These are phyloP conservation scores for Hemileia vastatrix DNA, from an alignment of 1,284 basidiomycete genomes.

Conservation along the genomic window DNA sequence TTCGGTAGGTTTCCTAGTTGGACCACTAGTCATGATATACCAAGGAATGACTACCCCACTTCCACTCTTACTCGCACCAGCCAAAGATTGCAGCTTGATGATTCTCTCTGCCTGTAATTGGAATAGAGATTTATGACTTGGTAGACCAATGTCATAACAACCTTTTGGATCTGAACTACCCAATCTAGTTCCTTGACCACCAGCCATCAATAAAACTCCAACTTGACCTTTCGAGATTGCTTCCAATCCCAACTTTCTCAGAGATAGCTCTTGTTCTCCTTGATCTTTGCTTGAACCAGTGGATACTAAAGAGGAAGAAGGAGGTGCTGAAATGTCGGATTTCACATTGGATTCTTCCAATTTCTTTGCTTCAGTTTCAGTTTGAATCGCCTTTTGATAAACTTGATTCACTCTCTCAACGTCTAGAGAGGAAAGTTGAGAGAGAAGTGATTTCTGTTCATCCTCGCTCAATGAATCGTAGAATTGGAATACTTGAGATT, in stretches of 20 bases:
- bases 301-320: background rate
- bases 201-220: constrained; percentile 89
- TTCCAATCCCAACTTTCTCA: constrained; percentile 63
- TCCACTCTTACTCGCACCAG: constrained; percentile 41
- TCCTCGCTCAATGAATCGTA: constrained; percentile 61
- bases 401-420: constrained; percentile 83
- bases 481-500: constrained; percentile 79
- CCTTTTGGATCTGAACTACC: constrained; percentile 92
- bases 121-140: constrained; percentile 85
- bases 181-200: constrained; percentile 88
- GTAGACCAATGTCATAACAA: constrained; percentile 91
- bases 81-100: constrained; percentile 65
- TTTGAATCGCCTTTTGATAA: constrained; percentile 63
- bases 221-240: constrained; percentile 74
- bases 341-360: constrained; percentile 48
- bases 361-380: constrained; percentile 55
- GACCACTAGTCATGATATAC: constrained; percentile 99
- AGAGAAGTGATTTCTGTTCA: constrained; percentile 58
- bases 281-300: constrained; percentile 41
- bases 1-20: constrained; percentile 77
- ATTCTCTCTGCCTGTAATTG: constrained; percentile 95
- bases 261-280: constrained; percentile 56
- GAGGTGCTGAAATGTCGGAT: constrained; percentile 52
- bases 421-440: constrained; percentile 72
- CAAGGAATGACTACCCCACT: constrained; percentile 49